Base-by-base conservation (phyloP, 371 early-diverging fungal genomes). In the Dichotomocladium elegans region DNA sequence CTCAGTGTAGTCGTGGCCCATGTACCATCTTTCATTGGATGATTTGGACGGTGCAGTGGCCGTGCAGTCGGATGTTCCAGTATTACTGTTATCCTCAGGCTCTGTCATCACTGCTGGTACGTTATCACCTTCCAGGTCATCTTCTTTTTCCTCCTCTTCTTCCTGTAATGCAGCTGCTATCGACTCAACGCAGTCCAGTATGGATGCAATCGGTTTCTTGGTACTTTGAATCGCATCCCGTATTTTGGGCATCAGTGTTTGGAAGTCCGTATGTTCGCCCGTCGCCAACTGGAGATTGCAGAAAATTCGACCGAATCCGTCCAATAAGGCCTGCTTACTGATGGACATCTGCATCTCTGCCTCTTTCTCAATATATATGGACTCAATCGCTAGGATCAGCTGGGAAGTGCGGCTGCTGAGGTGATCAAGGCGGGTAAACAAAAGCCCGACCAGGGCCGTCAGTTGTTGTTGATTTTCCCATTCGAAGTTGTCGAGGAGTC, bases 1-100 rank as follows among this genome's bases (percentile, higher is more conserved):
- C 4, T 74, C 77, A 3, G 70, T 64, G 57, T 91, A 90, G 68
- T 93, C 92, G 58, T 88, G 82, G 11, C 72, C 65, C 26, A 95
- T 69, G 46, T 78, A 94, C 3, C 11, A 0, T 27, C 14, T 44
- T 4, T 43, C 43, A 22, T n/a, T n/a, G n/a, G n/a, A n/a, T n/a
- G n/a, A n/a, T n/a, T n/a, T n/a, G n/a, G n/a, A n/a, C n/a, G n/a
- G n/a, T n/a, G n/a, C n/a, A n/a, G n/a, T n/a, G n/a, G n/a, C n/a
- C n/a, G n/a, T n/a, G n/a, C n/a, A n/a, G n/a, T n/a, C n/a, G n/a
- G n/a, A n/a, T n/a, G n/a, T n/a, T n/a, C n/a, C n/a, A n/a, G n/a
- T n/a, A n/a, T n/a, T n/a, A n/a, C n/a, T n/a, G n/a, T n/a, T n/a
- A n/a, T n/a, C n/a, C n/a, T n/a, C n/a, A n/a, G n/a, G n/a, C n/a